A percentile compares a stretch with the other conserved stretches of the same genome.
These are phyloP conservation scores for Ottelia alismoides DNA, from an alignment of 106 monocot genomes.

Conservation along the genomic window DNA sequence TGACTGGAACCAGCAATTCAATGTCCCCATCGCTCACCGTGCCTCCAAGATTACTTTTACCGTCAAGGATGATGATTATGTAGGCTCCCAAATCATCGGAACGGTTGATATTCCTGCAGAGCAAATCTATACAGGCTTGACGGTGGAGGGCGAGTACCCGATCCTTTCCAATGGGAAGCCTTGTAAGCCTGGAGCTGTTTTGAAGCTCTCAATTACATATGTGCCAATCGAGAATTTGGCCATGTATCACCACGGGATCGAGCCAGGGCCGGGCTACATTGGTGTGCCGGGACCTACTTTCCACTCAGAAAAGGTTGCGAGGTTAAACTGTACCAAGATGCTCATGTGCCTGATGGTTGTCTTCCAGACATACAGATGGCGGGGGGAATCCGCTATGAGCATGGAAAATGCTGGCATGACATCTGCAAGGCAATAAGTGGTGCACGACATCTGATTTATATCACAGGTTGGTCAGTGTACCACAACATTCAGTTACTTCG, in stretches of 20 bases:
- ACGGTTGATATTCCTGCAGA: slow-evolving; percentile 45
- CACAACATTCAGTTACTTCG: no score
- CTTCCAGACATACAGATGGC: slow-evolving; percentile 40
- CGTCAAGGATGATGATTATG: slow-evolving; percentile 30
- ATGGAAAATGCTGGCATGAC: slow-evolving; percentile 63
- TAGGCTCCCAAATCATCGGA: slow-evolving; percentile 46
- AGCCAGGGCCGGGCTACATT: slow-evolving; percentile 32
- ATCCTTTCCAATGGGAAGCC: slow-evolving; percentile 32
- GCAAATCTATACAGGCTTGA: slow-evolving; percentile 32
- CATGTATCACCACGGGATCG: no score
- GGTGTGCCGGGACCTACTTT: slow-evolving; percentile 70
- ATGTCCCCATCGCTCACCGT: slow-evolving; percentile 54
- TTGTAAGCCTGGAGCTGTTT: slow-evolving; percentile 43
- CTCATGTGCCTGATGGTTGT: slow-evolving; percentile 55
- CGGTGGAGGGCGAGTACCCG: slow-evolving; percentile 20
- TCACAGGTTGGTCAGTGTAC: slow-evolving; percentile 72
- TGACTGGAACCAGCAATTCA: slow-evolving; percentile 58
- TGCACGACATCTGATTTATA: slow-evolving; percentile 56
- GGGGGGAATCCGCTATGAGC: slow-evolving; percentile 36
- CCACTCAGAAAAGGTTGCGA: slow-evolving; percentile 49
- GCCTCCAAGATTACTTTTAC: slow-evolving; percentile 46
- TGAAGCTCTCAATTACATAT: slow-evolving; percentile 32
- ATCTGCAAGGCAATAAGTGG: slow-evolving; percentile 53
- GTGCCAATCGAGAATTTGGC: slow-evolving; percentile 38
- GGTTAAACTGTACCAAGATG: slow-evolving; percentile 60